Evolutionary conservation across 1,139 yeast genomes (phyloP).

Genomic region (Lodderomyces elongisporus): DNA sequence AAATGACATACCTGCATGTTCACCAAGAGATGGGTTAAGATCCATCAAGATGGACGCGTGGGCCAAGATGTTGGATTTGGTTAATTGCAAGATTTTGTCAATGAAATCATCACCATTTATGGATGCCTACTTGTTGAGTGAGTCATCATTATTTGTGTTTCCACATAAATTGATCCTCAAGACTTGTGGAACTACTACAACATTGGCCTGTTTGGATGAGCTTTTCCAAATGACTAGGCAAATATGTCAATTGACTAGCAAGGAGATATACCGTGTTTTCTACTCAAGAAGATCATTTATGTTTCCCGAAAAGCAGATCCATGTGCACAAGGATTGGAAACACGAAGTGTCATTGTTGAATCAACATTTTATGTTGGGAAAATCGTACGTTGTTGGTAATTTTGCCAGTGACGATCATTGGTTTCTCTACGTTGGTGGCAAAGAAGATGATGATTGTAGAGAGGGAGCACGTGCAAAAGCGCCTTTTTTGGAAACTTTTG

Average conservation of each 20-base stretch:
- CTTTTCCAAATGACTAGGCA: conserved; percentile 48
- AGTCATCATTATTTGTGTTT: conserved; percentile 85
- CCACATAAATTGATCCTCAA: conserved; percentile 81
- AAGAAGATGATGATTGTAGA: conserved; percentile 10
- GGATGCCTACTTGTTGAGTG: conserved; percentile 86
- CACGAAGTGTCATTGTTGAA: conserved; percentile 72
- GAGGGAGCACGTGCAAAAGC: too few species aligned
- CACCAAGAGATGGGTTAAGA: conserved; percentile 48
- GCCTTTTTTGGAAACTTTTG: neutral
- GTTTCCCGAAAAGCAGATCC: conserved; percentile 84
- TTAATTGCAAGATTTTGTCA: conserved; percentile 84
- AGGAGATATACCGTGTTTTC: conserved; percentile 60
- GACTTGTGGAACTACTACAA: conserved; percentile 96
- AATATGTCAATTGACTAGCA: conserved; percentile 16
- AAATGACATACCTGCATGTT: conserved; percentile 31
- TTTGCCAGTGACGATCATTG: conserved; percentile 74
- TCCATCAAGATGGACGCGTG: conserved; percentile 62
- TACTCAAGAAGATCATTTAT: conserved; percentile 89
- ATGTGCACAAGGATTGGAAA: conserved; percentile 82
- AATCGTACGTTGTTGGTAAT: conserved; percentile 78
- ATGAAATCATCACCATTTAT: conserved; percentile 60
- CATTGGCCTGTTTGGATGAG: conserved; percentile 69
- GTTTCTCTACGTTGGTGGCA: conserved; percentile 74
- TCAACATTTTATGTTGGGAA: conserved; percentile 55
- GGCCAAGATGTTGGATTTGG: conserved; percentile 72